phyloP scores from a whole-genome alignment of 805 yeast genomes.

The Kodamaea jinghongensis region DNA sequence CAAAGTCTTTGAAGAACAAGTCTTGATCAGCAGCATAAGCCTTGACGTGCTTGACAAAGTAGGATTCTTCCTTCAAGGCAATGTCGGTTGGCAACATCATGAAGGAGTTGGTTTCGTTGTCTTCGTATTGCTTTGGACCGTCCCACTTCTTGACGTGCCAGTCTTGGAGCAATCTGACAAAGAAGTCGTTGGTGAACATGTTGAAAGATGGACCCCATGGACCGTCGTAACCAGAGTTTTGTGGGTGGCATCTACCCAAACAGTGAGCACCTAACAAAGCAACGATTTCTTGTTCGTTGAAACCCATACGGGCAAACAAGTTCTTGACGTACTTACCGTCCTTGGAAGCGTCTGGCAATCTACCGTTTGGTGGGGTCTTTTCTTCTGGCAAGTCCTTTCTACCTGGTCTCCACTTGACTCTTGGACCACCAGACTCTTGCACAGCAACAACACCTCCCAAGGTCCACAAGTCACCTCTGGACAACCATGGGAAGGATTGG shows the following conservation, averaged over 20 bases:
- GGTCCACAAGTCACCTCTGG: constrained; percentile 71
- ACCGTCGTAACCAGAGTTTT: constrained; percentile 40
- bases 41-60: constrained; percentile 45
- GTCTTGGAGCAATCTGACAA: constrained; percentile 39
- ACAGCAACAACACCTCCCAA: constrained; percentile 65
- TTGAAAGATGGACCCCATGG: constrained; percentile 41
- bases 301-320: constrained; percentile 46
- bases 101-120: constrained; percentile 33
- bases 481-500: constrained; percentile 55
- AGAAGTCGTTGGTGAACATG: constrained; percentile 42
- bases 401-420: constrained; percentile 56
- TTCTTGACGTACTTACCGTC: constrained; percentile 45
- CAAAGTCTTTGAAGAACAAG: constrained; percentile 48
- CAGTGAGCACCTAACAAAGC: constrained; percentile 44
- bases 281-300: constrained; percentile 38
- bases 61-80: constrained; percentile 47
- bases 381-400: constrained; percentile 34
- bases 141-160: constrained; percentile 53
- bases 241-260: constrained; percentile 38
- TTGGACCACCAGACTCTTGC: constrained; percentile 65
- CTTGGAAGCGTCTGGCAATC: constrained; percentile 49
- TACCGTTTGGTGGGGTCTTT: constrained; percentile 43
- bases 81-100: constrained; percentile 65
- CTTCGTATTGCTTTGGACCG: constrained; percentile 41
- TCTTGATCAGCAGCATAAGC: constrained; percentile 49